These are phyloP conservation scores for Xerocomus minutiporus DNA, from an alignment of 1,284 basidiomycete species.

Conservation along the genomic window DNA sequence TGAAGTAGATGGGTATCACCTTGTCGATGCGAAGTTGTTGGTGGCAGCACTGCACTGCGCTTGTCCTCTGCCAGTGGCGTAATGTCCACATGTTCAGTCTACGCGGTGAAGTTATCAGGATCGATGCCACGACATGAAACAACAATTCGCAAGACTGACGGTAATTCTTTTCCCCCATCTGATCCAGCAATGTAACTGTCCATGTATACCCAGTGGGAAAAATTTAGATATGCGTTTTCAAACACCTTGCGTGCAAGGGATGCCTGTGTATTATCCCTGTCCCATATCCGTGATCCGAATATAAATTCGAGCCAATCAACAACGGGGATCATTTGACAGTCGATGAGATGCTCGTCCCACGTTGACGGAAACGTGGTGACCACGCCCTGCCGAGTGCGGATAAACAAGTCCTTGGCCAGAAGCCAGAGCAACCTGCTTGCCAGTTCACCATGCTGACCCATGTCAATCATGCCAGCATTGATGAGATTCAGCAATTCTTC, in stretches of 20 bases:
- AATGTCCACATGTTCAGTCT: constrained; percentile 6
- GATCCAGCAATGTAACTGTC: background rate
- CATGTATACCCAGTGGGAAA: constrained; percentile 21
- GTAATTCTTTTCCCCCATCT: background rate
- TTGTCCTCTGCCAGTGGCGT: constrained; percentile 12
- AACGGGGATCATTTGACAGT: constrained; percentile 8
- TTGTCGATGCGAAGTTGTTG: constrained; percentile 6
- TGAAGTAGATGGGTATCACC: constrained; percentile 13
- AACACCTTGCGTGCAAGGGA: background rate
- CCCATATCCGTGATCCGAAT: constrained; percentile 5
- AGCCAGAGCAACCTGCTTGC: constrained; percentile 12
- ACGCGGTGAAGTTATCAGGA: too few relatives aligned
- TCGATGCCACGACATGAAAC: background rate
- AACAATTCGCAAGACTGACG: background rate
- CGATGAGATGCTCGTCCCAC: background rate
- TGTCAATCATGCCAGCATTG: constrained; percentile 12
- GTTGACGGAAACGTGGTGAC: background rate
- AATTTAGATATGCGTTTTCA: constrained; percentile 6
- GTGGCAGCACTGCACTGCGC: constrained; percentile 12
- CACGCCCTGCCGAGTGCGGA: background rate
- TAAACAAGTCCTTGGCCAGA: constrained; percentile 12
- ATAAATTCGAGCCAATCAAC: constrained; percentile 10
- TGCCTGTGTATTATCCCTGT: background rate
- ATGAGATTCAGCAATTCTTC: background rate
- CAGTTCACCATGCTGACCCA: constrained; percentile 5